Evolutionary conservation across 2,329 filamentous ascomycete species (phyloP).

Genomic region (Purpureocillium lavendulum): DNA sequence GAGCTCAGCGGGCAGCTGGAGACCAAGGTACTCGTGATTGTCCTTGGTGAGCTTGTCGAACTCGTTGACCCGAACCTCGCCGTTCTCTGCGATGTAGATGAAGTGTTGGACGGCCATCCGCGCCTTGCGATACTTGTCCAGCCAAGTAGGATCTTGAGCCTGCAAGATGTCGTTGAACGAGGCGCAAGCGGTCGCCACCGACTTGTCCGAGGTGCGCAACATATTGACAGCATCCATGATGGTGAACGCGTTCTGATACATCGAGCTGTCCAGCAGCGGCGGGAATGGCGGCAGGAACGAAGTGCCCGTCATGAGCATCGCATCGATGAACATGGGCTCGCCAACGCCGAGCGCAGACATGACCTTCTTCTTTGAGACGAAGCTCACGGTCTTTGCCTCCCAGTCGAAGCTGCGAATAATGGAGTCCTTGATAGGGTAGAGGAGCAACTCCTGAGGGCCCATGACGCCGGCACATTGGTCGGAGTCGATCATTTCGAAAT

Average conservation of each 20-base stretch:
- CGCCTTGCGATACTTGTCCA: conserved; percentile 79
- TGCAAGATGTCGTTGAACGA: conserved; percentile 74
- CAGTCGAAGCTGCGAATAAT: conserved; percentile 63
- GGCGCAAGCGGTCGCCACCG: conserved; percentile 64
- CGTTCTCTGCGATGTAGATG: conserved; percentile 69
- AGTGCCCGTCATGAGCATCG: conserved; percentile 74
- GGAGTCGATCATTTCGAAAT: conserved; percentile 61
- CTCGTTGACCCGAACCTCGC: conserved; percentile 68
- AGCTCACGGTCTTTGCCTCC: conserved; percentile 55
- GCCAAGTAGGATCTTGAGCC: conserved; percentile 63
- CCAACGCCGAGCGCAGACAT: conserved; percentile 58
- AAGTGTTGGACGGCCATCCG: conserved; percentile 82
- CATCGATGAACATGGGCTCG: conserved; percentile 73
- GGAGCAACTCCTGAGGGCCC: conserved; percentile 74
- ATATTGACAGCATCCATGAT: conserved; percentile 73
- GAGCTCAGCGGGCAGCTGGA: conserved; percentile 80
- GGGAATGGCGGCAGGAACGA: conserved; percentile 75
- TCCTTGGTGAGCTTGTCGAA: conserved; percentile 69
- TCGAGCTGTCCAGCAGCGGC: conserved; percentile 53
- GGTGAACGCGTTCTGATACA: conserved; percentile 49
- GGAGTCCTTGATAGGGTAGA: conserved; percentile 75
- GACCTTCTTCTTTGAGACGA: conserved; percentile 58
- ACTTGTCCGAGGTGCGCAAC: conserved; percentile 58
- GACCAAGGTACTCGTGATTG: conserved; percentile 83
- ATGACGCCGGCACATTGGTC: conserved; percentile 69